Percentiles rank a stretch among this genome's conserved stretches.
Conservation (phyloP, 495 filamentous ascomycete genomes). For the Aspergillus carlsbadensis region DNA sequence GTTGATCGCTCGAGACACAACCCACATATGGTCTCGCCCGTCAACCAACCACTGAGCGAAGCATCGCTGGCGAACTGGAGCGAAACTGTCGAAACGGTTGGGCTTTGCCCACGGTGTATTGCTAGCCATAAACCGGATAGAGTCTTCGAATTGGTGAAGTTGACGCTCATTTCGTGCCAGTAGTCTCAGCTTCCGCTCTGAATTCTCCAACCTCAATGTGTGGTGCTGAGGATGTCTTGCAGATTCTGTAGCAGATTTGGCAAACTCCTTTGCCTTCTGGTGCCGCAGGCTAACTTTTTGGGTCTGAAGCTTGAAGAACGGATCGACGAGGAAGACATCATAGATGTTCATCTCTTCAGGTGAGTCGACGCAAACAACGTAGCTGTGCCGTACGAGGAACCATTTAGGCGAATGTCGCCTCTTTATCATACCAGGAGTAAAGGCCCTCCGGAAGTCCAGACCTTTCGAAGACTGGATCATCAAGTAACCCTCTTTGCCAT, state of each 20-base stretch:
- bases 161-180: slow-evolving; percentile 88
- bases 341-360: slow-evolving; percentile 99
- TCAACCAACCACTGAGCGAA: slow-evolving; percentile 98
- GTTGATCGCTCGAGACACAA: slow-evolving; percentile 92
- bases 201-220: slow-evolving; percentile 76
- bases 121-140: slow-evolving; percentile 78
- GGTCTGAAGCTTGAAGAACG: slow-evolving; percentile 74
- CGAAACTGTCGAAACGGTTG: slow-evolving; percentile 92
- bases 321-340: slow-evolving; percentile 93
- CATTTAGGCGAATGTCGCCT: slow-evolving; percentile 87
- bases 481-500: slow-evolving; percentile 95
- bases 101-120: slow-evolving; percentile 76
- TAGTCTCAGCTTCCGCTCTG: slow-evolving; percentile 86
- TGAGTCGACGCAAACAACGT: slow-evolving; percentile 95
- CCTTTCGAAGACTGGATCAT: slow-evolving; percentile 90
- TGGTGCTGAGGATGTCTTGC: slow-evolving; percentile 78
- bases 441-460: slow-evolving; percentile 79
- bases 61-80: slow-evolving; percentile 79
- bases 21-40: slow-evolving; percentile 98
- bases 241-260: slow-evolving; percentile 57
- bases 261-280: slow-evolving; percentile 65
- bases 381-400: slow-evolving; percentile 97
- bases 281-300: slow-evolving; percentile 59
- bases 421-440: slow-evolving; percentile 72
- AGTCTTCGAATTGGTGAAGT: slow-evolving; percentile 89